These are phyloP conservation scores for Citrus hindsii DNA, from an alignment of 345 rosid species.

Conservation along the genomic window DNA sequence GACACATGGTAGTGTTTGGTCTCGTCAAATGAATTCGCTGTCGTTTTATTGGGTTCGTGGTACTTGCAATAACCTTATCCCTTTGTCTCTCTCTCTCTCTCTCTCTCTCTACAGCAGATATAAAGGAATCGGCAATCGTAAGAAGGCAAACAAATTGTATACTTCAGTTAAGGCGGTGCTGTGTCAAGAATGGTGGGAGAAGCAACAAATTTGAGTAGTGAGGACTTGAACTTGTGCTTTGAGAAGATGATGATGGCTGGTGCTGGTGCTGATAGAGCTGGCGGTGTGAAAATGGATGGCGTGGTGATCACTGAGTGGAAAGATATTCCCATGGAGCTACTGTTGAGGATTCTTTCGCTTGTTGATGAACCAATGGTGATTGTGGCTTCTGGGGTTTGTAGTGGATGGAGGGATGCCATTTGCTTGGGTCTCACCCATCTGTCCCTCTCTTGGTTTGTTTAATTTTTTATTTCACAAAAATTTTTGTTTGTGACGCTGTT, in stretches of 20 bases:
- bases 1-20: not conserved
- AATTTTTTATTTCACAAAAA: not conserved
- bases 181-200: slow-evolving; percentile 32
- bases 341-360: slow-evolving; percentile 68
- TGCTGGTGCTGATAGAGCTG: slow-evolving; percentile 12
- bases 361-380: slow-evolving; percentile 74
- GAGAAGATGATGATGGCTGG: slow-evolving; percentile 50
- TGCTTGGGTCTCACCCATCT: slow-evolving; percentile 75
- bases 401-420: slow-evolving; percentile 91
- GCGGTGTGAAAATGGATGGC: slow-evolving; percentile 45
- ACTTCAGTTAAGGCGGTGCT: slow-evolving; percentile 20
- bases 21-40: not conserved
- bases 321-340: slow-evolving; percentile 85
- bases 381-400: slow-evolving; percentile 81
- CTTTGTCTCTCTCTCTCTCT: not conserved
- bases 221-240: slow-evolving; percentile 60
- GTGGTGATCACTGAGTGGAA: slow-evolving; percentile 65
- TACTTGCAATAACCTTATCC: not conserved
- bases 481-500: not conserved
- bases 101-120: slow-evolving; percentile 29
- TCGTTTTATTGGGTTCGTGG: not conserved
- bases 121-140: slow-evolving; percentile 14
- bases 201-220: slow-evolving; percentile 25
- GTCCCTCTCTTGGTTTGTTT: slow-evolving; percentile 70
- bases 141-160: not conserved